phyloP scores from a whole-genome alignment of 75 land plant species.

The Picea glauca region DNA sequence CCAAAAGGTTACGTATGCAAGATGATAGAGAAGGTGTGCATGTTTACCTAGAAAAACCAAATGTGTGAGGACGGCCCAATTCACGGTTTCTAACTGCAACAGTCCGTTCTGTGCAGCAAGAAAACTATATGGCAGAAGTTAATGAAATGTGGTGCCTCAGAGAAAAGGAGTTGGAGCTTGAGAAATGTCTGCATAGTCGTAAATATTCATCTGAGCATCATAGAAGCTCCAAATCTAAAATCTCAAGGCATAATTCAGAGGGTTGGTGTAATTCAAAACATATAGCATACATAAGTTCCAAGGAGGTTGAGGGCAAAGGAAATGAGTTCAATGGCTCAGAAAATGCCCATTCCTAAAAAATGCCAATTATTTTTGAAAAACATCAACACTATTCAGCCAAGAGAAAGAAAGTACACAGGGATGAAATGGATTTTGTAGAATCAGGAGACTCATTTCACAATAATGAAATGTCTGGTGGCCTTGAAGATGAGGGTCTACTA shows the following conservation, averaged over 20 bases:
- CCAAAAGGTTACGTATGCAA: constrained; percentile 58
- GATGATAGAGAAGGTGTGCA: constrained; percentile 85
- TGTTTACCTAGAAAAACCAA: constrained; percentile 67
- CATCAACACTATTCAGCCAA: constrained; percentile 6
- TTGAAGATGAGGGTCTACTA: constrained; percentile 42
- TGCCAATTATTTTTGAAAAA: background rate
- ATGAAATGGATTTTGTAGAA: background rate
- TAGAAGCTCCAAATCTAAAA: background rate
- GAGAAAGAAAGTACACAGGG: constrained; percentile 4
- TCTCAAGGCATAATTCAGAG: background rate
- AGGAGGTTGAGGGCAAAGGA: background rate
- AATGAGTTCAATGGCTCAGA: background rate
- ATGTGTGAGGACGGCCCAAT: constrained; percentile 77
- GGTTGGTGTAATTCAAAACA: background rate
- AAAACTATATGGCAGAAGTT: constrained; percentile 80
- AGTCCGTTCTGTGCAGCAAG: constrained; percentile 92
- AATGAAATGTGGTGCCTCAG: constrained; percentile 93
- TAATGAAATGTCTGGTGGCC: constrained; percentile 3
- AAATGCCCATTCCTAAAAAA: background rate
- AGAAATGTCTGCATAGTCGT: constrained; percentile 9
- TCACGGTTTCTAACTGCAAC: constrained; percentile 91
- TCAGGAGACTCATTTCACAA: constrained; percentile 14
- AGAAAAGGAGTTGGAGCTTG: constrained; percentile 69
- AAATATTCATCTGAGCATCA: background rate
- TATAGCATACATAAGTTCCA: background rate